Evolutionary conservation across 2,329 filamentous ascomycete genomes (phyloP).

Genomic region (Ascochyta fabae): DNA sequence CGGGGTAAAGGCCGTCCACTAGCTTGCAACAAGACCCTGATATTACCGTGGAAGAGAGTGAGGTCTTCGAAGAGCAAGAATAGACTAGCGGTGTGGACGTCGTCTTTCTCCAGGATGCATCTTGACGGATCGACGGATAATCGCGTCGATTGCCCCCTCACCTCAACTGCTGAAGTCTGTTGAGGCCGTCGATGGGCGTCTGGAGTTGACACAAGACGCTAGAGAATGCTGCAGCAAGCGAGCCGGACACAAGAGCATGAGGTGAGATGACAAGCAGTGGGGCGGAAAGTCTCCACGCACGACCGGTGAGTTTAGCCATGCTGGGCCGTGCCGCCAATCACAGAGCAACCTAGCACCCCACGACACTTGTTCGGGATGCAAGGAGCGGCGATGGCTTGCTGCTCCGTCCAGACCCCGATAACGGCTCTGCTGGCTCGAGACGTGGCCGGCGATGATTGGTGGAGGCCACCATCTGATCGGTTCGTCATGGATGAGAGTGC

Average conservation of each 20-base stretch:
- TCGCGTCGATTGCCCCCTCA: slow-evolving; percentile 28
- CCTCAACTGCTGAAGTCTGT: slow-evolving; percentile 26
- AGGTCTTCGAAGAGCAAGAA: slow-evolving; percentile 25
- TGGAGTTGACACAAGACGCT: slow-evolving; percentile 37
- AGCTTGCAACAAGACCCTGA: slow-evolving; percentile 29
- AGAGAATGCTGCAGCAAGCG: slow-evolving; percentile 43
- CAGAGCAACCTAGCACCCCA: slow-evolving; percentile 20
- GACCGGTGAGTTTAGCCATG: slow-evolving; percentile 35
- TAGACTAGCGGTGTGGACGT: slow-evolving; percentile 45
- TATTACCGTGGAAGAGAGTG: slow-evolving; percentile 26
- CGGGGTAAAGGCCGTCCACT: slow-evolving; percentile 31
- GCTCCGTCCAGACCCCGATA: slow-evolving; percentile 44
- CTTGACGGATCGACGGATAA: slow-evolving; percentile 38
- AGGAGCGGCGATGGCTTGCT: slow-evolving; percentile 46
- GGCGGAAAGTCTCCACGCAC: slow-evolving; percentile 27
- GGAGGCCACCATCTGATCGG: slow-evolving; percentile 36
- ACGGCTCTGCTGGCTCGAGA: slow-evolving; percentile 45
- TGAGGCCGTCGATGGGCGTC: slow-evolving; percentile 33
- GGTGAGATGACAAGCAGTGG: slow-evolving; percentile 36
- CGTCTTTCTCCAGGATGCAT: slow-evolving; percentile 17
- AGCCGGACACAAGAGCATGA: slow-evolving; percentile 25
- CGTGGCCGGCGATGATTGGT: slow-evolving; percentile 48
- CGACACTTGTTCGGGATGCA: slow-evolving; percentile 42
- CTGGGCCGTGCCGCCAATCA: slow-evolving; percentile 32
- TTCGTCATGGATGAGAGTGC: slow-evolving; percentile 28